Base-by-base conservation (phyloP, 164 flowering plant species). In the Vitis cinerea region DNA sequence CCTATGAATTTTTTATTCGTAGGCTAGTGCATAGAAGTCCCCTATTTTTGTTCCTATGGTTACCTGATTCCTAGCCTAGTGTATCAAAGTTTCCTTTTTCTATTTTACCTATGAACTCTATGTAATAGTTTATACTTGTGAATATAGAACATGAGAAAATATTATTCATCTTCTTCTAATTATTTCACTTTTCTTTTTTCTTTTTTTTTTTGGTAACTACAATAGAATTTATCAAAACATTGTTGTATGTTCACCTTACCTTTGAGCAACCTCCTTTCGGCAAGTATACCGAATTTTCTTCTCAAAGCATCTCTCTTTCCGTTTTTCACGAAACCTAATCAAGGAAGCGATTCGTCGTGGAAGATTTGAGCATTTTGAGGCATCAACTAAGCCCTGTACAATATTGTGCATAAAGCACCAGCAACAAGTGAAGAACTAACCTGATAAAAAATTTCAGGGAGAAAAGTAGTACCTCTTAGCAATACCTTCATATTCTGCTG, bases 221-320 rank as follows among this genome's bases (percentile, higher is more conserved):
- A 23, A 23, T 23, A 23, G 27, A 23, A 23, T 23, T 23, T 23
- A 23, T 23, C 27, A 23, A 23, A 23, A 23, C 27, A 23, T 23
- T 23, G 2, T 23, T 23, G 27, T 23, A 23, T 1, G 27, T 1
- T 23, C 63, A 68, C 15, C 53, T 53, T 68, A 82, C 84, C 82
- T 77, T 59, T 65, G 75, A n/a, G 84, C 82, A 74, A 82, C 80
- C 67, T 82, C 80, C 55, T 74, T 74, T 11, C 82, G 77, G 37
- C 74, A 73, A 55, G 65, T 70, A 54, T 82, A 82, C 9, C 80
- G 78, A 19, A 82, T 74, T 74, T 79, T 82, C 77, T 79, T 82
- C n/a, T 76, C 80, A 70, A 74, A 82, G 63, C 75, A 65, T 54
- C 84, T 74, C 50, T 82, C 78, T 64, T 76, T 79, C 66, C 79